Conservation (phyloP, 805 yeast genomes). For the Clavispora santaluciae region DNA sequence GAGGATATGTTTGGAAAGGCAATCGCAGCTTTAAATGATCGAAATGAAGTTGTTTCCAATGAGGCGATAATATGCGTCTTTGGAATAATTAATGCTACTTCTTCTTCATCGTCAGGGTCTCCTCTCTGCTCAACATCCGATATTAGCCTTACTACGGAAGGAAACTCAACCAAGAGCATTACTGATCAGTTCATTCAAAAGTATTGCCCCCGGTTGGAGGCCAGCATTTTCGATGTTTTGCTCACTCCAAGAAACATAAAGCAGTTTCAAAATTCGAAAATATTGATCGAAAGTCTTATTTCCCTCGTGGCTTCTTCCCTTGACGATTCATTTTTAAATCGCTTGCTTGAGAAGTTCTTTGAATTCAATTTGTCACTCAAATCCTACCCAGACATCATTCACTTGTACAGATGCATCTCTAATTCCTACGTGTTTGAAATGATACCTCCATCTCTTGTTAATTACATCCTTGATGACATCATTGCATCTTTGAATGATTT, state of each 20-base stretch:
- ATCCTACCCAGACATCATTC: constrained; percentile 23
- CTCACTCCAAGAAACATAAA: constrained; percentile 16
- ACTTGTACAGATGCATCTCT: constrained; percentile 23
- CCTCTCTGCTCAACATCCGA: constrained; percentile 25
- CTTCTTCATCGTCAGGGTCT: constrained; percentile 18
- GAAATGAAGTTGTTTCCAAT: constrained; percentile 45
- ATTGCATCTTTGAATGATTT: constrained; percentile 19
- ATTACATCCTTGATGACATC: constrained; percentile 22
- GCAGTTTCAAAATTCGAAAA: constrained; percentile 21
- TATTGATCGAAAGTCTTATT: constrained; percentile 26
- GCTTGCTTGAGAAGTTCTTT: constrained; percentile 14
- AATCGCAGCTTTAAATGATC: constrained; percentile 34
- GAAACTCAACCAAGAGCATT: background rate
- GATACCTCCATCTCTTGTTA: constrained; percentile 17
- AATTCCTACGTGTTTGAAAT: constrained; percentile 10
- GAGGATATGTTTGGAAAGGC: constrained; percentile 24
- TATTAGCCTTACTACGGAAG: constrained; percentile 31
- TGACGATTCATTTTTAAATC: constrained; percentile 14
- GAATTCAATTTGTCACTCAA: constrained; percentile 18
- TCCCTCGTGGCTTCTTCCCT: constrained; percentile 14
- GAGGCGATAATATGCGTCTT: constrained; percentile 32
- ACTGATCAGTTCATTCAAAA: background rate
- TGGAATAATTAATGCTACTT: constrained; percentile 20
- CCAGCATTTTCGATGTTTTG: constrained; percentile 23
- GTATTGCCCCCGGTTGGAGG: constrained; percentile 14